Conservation (phyloP, 805 yeast species). For the Dipodascus albidus region DNA sequence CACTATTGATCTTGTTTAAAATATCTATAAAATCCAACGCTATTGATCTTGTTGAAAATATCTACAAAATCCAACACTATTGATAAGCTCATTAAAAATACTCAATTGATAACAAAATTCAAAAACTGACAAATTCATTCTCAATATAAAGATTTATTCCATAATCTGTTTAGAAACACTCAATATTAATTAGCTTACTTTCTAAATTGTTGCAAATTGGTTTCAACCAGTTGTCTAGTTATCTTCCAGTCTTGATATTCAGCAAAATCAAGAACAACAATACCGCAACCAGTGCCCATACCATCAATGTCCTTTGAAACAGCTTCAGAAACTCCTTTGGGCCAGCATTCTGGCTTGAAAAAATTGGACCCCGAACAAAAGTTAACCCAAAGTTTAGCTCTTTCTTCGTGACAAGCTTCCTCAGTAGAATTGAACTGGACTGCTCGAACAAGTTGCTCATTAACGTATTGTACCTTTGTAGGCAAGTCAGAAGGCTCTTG, state of each 20-base stretch:
- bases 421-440: slow-evolving; percentile 35
- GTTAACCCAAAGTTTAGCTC: slow-evolving; percentile 53
- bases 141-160: too few relatives aligned
- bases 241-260: slow-evolving; percentile 52
- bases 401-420: slow-evolving; percentile 19
- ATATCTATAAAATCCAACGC: too few relatives aligned
- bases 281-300: slow-evolving; percentile 43
- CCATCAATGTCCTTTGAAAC: slow-evolving; percentile 10
- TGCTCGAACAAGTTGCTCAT: slow-evolving; percentile 44
- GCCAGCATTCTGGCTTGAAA: slow-evolving; percentile 66
- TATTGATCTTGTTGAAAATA: too few relatives aligned
- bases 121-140: too few relatives aligned
- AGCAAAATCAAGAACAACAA: slow-evolving; percentile 56
- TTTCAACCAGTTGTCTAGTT: slow-evolving; percentile 33
- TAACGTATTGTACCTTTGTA: slow-evolving; percentile 46
- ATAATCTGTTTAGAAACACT: too few relatives aligned
- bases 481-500: slow-evolving; percentile 38
- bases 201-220: slow-evolving; percentile 1
- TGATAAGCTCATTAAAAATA: too few relatives aligned
- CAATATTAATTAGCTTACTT: neutral
- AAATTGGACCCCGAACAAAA: slow-evolving; percentile 67
- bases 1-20: too few relatives aligned
- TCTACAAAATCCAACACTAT: too few relatives aligned
- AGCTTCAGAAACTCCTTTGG: slow-evolving; percentile 48
- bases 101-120: too few relatives aligned